Evolutionary conservation across 257 asterid species (phyloP), one percentile per base, ranked within the genome.

Genomic region (Avicennia marina): DNA sequence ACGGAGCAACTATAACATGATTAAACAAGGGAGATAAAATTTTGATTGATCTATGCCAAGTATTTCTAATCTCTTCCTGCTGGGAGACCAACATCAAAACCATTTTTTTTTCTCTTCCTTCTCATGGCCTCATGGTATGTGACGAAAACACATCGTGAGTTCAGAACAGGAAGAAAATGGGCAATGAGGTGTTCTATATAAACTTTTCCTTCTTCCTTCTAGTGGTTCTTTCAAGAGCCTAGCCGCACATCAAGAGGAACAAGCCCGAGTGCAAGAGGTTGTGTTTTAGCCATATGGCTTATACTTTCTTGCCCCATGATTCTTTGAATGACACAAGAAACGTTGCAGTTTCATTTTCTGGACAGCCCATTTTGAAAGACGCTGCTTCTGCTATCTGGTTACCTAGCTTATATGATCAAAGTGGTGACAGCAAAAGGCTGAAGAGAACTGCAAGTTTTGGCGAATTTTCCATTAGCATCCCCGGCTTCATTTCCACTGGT

Each of bases 181-280:
- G 34, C 32, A 13, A 13, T 3, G 0, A 7, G 6, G 6, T 11
- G 12, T n/a, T 1, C 69, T 69, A 76, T 81, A 76, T 57, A 81
- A 60, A 32, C 48, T 54, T 15, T 7, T 36, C 58, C 57, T 70
- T 67, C 65, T 41, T 58, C 66, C 9, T 69, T 70, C 69, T 59
- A 66, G 69, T 65, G 81, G 75, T 81, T 77, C 84, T 83, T 86
- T 83, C 86, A 83, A 74, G 80, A 68, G 75, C 69, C 58, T 76
- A 62, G 58, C 68, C 60, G 51, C 65, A 70, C 64, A 74, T 54
- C 52, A 53, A 25, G 46, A 3, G 16, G 11, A 19, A 20, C 16
- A 51, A 57, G 49, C 63, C 60, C 52, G 41, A 52, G 3, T 4
- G 16, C 11, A 33, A 52, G 7, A 22, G 5, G 12, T 39, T 12